These are phyloP conservation scores for Erysimum pusillum DNA, from an alignment of 441 rosid genomes.

Conservation along the genomic window DNA sequence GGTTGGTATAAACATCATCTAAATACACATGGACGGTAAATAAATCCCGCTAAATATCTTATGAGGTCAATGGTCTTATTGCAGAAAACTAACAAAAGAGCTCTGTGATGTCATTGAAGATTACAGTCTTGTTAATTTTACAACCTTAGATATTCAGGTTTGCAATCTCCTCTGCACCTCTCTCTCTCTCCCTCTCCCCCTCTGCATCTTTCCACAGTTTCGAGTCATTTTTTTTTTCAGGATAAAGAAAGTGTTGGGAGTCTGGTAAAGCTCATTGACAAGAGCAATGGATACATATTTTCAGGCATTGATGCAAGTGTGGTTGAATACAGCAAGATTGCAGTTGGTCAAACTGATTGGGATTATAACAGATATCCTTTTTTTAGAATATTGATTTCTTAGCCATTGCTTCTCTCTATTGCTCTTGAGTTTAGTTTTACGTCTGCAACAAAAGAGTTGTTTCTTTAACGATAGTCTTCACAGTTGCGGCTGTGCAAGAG, in stretches of 20 bases:
- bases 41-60: neutral
- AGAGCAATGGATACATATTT: slow-evolving; percentile 89
- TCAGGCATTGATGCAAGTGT: slow-evolving; percentile 82
- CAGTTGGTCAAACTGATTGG: slow-evolving; percentile 83
- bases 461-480: slow-evolving; percentile 64
- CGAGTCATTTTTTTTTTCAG: slow-evolving; percentile 47
- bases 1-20: slow-evolving; percentile 53
- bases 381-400: neutral
- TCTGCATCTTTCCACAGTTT: slow-evolving; percentile 14
- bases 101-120: slow-evolving; percentile 82
- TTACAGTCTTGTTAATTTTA: slow-evolving; percentile 75
- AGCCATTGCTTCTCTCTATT: slow-evolving; percentile 14
- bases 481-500: slow-evolving; percentile 91
- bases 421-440: slow-evolving; percentile 15
- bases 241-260: slow-evolving; percentile 89
- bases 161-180: slow-evolving; percentile 24
- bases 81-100: slow-evolving; percentile 91
- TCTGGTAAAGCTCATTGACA: slow-evolving; percentile 86
- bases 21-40: neutral
- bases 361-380: slow-evolving; percentile 95
- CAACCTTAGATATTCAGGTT: slow-evolving; percentile 94
- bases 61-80: slow-evolving; percentile 31
- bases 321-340: slow-evolving; percentile 94
- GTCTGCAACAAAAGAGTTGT: slow-evolving; percentile 37
- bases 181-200: slow-evolving; percentile 25